A percentile compares a stretch with the other conserved stretches of the same genome.
These are phyloP conservation scores for Zoysia matrella DNA, from an alignment of 202 grass and related monocot species.

Conservation along the genomic window DNA sequence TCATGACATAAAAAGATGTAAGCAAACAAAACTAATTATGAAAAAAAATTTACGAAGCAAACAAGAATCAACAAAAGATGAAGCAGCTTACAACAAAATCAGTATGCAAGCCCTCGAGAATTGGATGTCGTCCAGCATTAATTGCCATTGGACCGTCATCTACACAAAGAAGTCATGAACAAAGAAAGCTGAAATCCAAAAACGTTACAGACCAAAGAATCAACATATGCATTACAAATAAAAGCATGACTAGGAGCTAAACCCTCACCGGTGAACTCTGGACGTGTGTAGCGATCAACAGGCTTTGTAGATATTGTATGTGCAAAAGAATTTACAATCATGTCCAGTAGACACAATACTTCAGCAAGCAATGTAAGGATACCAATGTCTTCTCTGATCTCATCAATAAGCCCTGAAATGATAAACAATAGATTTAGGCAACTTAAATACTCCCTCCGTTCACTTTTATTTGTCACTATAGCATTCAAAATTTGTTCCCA, in stretches of 20 bases:
- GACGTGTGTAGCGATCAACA: conserved; percentile 78
- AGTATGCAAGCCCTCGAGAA: conserved; percentile 79
- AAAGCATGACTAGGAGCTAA: conserved; percentile 19
- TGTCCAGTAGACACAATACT: conserved; percentile 87
- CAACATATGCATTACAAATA: conserved; percentile 23
- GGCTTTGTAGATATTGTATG: conserved; percentile 87
- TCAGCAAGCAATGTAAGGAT: conserved; percentile 88
- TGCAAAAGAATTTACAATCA: conserved; percentile 98
- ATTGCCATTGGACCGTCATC: conserved; percentile 95
- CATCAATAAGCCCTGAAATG: conserved; percentile 73
- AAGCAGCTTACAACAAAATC: conserved; percentile 77
- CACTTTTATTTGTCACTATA: too few species aligned
- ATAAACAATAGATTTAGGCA: conserved; percentile 30
- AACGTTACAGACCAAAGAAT: conserved; percentile 34
- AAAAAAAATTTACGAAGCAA: conserved; percentile 30
- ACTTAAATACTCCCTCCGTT: conserved; percentile 1
- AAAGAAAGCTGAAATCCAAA: conserved; percentile 13
- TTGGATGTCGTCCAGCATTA: conserved; percentile 90
- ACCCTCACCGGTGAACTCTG: conserved; percentile 76
- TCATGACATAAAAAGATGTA: conserved; percentile 43
- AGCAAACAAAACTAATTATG: conserved; percentile 35
- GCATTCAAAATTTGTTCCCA: too few species aligned
- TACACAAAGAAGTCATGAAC: conserved; percentile 37
- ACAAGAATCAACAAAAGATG: conserved; percentile 32
- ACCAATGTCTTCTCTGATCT: conserved; percentile 75